These are phyloP conservation scores for Pyrenochaeta sp. DNA, from an alignment of 2,329 filamentous ascomycete genomes.

Conservation along the genomic window DNA sequence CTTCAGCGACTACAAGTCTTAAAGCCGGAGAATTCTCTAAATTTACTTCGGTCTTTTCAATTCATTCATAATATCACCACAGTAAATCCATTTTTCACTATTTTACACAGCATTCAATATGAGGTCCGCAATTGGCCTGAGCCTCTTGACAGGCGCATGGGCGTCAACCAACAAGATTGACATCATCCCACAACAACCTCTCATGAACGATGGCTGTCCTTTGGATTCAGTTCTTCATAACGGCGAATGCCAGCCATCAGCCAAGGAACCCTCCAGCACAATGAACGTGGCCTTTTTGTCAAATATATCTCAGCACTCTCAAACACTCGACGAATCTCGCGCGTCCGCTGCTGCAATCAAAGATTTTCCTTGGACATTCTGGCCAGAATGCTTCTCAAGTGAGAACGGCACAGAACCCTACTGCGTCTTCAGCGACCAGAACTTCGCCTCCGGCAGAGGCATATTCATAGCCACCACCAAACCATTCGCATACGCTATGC, in stretches of 20 bases:
- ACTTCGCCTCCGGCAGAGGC: conserved; percentile 40
- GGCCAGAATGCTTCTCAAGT: conserved; percentile 41
- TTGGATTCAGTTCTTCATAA: conserved; percentile 30
- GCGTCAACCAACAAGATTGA: conserved; percentile 30
- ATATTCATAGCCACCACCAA: conserved; percentile 41
- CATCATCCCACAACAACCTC: conserved; percentile 25
- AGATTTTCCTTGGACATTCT: conserved; percentile 43
- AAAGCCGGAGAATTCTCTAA: background rate
- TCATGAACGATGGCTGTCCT: conserved; percentile 34
- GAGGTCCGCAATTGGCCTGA: conserved; percentile 26
- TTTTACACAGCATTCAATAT: conserved; percentile 17
- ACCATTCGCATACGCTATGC: conserved; percentile 33
- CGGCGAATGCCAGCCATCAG: conserved; percentile 30
- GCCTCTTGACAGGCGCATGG: conserved; percentile 29
- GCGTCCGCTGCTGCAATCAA: conserved; percentile 20
- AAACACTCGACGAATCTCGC: conserved; percentile 30
- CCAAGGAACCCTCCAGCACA: conserved; percentile 8
- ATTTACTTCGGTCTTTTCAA: background rate
- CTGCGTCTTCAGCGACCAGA: conserved; percentile 40
- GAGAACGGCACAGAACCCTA: conserved; percentile 33
- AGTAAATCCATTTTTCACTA: too few species aligned
- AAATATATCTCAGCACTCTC: conserved; percentile 25
- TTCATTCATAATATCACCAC: background rate
- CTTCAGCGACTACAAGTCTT: background rate
- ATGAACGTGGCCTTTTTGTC: conserved; percentile 18